Evolutionary conservation across 768 basidiomycete genomes (phyloP).

Genomic region (Russula griseocarnosa): DNA sequence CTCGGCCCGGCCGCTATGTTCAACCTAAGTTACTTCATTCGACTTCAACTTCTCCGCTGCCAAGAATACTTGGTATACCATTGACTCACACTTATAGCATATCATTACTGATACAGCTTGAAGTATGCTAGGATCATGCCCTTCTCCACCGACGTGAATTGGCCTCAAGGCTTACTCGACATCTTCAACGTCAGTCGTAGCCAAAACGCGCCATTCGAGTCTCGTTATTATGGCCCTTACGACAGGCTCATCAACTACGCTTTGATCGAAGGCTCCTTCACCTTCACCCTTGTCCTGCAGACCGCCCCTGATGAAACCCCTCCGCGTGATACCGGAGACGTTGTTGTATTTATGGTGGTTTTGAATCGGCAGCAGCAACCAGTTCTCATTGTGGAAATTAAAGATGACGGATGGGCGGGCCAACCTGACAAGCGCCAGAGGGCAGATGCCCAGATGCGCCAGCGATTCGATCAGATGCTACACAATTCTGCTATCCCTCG

Average conservation of each 20-base stretch:
- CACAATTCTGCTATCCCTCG: neutral
- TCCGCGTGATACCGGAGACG: neutral
- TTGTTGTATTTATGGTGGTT: neutral
- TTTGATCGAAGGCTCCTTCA: neutral
- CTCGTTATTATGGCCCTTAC: constrained; percentile 11
- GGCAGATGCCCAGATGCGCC: neutral
- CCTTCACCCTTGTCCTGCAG: constrained; percentile 1
- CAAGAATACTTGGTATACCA: neutral
- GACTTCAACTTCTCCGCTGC: neutral
- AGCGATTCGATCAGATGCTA: neutral
- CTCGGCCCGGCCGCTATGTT: too few species aligned
- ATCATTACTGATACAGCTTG: constrained; percentile 5
- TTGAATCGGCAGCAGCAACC: constrained; percentile 1
- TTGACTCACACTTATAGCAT: neutral
- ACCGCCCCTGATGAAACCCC: neutral
- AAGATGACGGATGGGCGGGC: neutral
- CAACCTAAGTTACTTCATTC: neutral
- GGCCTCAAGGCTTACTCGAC: constrained; percentile 4
- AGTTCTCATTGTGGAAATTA: neutral
- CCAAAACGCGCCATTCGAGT: neutral
- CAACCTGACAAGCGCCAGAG: neutral
- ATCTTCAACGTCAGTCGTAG: neutral
- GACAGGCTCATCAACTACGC: constrained; percentile 8
- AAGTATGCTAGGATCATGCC: constrained; percentile 8
- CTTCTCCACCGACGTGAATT: constrained; percentile 4